Evolutionary conservation across 495 filamentous ascomycete genomes (phyloP), one percentile per base, ranked within the genome.

Genomic region (Daldinia grandis): DNA sequence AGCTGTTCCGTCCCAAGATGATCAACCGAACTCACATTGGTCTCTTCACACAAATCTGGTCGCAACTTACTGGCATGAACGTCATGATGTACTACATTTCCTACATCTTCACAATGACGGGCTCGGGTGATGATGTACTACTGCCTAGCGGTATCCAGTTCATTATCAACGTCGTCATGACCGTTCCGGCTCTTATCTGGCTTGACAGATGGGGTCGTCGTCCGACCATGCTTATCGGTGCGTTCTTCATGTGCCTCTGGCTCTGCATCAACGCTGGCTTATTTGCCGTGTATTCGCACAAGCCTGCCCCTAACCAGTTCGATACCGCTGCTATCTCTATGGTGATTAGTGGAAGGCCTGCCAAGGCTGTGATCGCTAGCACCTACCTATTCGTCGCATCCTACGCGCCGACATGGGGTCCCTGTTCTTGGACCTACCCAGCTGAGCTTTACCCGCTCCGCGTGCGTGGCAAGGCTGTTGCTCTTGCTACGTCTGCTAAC

Each of bases 11-110:
- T 57, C 87, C 88, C 0, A 78, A 83, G 42, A 93, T 94, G 90
- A 81, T 93, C 74, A 92, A 92, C 79, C 87, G 90, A 12, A 92
- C 90, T 30, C 82, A 87, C 58, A 88, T 93, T 69, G 91, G 92
- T 56, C 72, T 94, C 49, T 93, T 93, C 72, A 91, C 88, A 0
- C 92, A 94, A 76, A 91, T 95, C 75, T 95, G 92, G 92, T 89
- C 88, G 28, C 92, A 95, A 73, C 81, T 95, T 19, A 92, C 91
- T 0, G 92, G 92, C 14, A 93, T 93, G 89, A 94, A 93, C 74
- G 91, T 93, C 12, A 94, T 94, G 91, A 93, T 93, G 87, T 86
- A 84, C 76, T 86, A 85, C 62, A 85, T 86, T 30, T 82, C 85
- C 21, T 92, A 93, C 54, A 84, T 92, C 68, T 92, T 92, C 69